Evolutionary conservation across 2,329 filamentous ascomycete genomes (phyloP).

Genomic region (Alternaria burnsii): DNA sequence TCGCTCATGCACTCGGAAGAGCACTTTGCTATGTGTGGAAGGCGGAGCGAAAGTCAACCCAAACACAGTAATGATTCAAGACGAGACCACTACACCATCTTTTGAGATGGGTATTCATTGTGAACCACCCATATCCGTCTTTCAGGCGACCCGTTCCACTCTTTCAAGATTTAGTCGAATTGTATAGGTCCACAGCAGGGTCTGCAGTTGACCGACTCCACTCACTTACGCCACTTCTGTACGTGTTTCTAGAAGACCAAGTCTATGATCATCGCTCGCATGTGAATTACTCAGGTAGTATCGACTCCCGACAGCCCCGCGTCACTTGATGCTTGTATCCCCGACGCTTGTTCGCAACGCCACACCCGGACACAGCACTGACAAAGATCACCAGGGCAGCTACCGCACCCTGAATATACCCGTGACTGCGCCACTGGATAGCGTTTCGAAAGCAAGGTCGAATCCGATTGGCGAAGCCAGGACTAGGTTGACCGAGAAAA

Average conservation of each 20-base stretch:
- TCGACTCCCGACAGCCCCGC: neutral
- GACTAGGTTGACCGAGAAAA: neutral
- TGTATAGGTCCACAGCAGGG: neutral
- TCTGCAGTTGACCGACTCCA: neutral
- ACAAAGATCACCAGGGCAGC: neutral
- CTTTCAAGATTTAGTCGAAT: neutral
- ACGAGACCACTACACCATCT: no score
- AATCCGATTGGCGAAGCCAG: neutral
- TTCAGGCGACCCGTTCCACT: neutral
- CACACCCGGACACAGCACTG: neutral
- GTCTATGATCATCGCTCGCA: neutral
- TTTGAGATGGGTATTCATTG: neutral
- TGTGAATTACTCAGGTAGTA: neutral
- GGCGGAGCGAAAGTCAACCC: no score
- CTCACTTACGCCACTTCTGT: neutral
- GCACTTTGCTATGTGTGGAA: no score
- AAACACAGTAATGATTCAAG: no score
- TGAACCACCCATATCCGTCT: neutral
- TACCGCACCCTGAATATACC: neutral
- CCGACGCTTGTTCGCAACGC: neutral
- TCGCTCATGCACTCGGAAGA: no score
- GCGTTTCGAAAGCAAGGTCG: neutral
- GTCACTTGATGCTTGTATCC: neutral
- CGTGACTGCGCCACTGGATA: neutral
- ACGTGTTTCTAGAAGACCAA: neutral